phyloP scores from a whole-genome alignment of 2,329 filamentous ascomycete species.

The Venturia oleaginea region DNA sequence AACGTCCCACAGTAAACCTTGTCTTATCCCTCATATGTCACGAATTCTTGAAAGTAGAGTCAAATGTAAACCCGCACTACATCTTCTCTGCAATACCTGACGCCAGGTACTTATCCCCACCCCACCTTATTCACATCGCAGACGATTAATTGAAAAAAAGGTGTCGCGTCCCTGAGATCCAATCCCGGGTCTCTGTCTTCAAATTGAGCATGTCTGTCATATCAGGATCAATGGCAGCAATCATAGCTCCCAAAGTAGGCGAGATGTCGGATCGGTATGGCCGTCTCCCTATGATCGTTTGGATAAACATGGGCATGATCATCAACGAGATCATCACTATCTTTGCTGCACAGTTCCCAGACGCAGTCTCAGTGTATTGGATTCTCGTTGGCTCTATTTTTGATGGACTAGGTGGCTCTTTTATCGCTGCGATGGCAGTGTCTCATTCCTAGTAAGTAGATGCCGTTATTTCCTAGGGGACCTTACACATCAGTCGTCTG shows the following conservation, averaged over 20 bases:
- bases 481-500: constrained; percentile 6
- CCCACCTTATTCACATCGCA: not conserved
- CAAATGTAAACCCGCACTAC: constrained; percentile 47
- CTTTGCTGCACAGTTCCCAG: constrained; percentile 65
- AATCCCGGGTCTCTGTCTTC: constrained; percentile 70
- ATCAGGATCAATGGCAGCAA: constrained; percentile 66
- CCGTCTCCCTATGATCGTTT: constrained; percentile 61
- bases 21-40: constrained; percentile 77
- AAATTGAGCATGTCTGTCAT: constrained; percentile 66
- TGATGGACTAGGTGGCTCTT: constrained; percentile 81
- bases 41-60: constrained; percentile 64
- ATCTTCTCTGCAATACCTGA: constrained; percentile 34
- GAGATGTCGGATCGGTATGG: constrained; percentile 81
- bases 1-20: constrained; percentile 53
- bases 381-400: constrained; percentile 66
- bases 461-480: constrained; percentile 28
- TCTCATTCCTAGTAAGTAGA: constrained; percentile 54
- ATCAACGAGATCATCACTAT: constrained; percentile 68
- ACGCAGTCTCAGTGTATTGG: constrained; percentile 65
- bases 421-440: constrained; percentile 71
- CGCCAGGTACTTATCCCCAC: not conserved
- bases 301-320: constrained; percentile 67
- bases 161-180: constrained; percentile 71
- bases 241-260: constrained; percentile 77
- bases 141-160: constrained; percentile 55